These are phyloP conservation scores for Volvox reticuliferus DNA, from an alignment of 139 green algal genomes.

Conservation along the genomic window DNA sequence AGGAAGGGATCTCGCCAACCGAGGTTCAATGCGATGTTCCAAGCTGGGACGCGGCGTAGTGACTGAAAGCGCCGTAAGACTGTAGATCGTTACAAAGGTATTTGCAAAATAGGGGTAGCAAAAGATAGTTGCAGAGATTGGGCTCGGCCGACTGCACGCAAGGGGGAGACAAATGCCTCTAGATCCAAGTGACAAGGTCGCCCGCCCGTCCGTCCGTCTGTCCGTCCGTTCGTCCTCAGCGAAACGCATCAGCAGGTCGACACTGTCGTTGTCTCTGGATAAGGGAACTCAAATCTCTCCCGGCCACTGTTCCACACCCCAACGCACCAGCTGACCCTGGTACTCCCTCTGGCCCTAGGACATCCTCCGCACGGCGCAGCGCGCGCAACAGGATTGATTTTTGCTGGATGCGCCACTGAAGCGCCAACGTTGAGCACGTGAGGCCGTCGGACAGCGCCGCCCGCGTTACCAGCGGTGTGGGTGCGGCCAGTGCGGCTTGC, in stretches of 20 bases:
- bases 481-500: background rate
- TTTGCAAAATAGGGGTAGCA: too few relatives aligned
- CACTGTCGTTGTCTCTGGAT: background rate
- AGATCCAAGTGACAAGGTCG: too few relatives aligned
- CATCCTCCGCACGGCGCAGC: background rate
- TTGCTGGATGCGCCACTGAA: constrained; percentile 32
- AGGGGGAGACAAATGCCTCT: too few relatives aligned
- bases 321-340: background rate
- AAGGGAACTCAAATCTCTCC: background rate
- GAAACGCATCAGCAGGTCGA: background rate
- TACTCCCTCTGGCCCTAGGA: background rate
- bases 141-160: too few relatives aligned
- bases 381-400: constrained; percentile 8
- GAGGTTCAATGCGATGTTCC: too few relatives aligned
- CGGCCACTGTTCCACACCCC: background rate
- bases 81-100: too few relatives aligned
- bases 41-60: too few relatives aligned
- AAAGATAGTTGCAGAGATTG: too few relatives aligned
- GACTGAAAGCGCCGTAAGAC: too few relatives aligned
- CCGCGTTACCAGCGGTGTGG: background rate
- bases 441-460: constrained; percentile 1
- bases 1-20: too few relatives aligned
- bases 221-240: too few relatives aligned
- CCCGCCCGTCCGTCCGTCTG: too few relatives aligned
- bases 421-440: constrained; percentile 5